Percentiles rank a stretch among this genome's conserved stretches.
phyloP scores from a whole-genome alignment of 164 flowering plant species.

The Euptelea pleiosperma region DNA sequence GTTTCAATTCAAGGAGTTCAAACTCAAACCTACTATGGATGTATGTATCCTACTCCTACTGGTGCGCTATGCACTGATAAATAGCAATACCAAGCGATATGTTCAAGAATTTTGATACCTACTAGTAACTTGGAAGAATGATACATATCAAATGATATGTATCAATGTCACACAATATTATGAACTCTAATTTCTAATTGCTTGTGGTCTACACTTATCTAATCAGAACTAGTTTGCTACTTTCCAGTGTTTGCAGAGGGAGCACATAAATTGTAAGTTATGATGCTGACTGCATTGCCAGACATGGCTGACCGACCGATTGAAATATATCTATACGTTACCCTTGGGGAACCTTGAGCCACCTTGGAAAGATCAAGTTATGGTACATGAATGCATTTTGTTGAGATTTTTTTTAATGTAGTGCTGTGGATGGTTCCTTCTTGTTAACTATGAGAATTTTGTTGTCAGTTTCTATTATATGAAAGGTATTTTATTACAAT shows the following conservation, averaged over 20 bases:
- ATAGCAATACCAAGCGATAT: too few relatives aligned
- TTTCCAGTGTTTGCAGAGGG: constrained; percentile 7
- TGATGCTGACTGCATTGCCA: neutral
- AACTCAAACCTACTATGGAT: too few relatives aligned
- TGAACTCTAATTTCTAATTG: neutral
- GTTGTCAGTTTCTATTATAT: neutral
- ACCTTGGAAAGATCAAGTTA: too few relatives aligned
- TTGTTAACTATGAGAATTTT: neutral
- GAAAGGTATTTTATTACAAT: constrained; percentile 5
- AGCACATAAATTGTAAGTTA: constrained; percentile 6
- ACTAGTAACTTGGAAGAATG: constrained; percentile 3
- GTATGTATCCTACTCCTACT: too few relatives aligned
- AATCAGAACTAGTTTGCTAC: neutral
- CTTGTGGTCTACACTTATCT: neutral
- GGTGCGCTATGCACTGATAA: too few relatives aligned
- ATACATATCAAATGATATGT: neutral
- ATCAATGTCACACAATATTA: neutral
- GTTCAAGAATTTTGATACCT: too few relatives aligned
- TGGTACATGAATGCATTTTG: too few relatives aligned
- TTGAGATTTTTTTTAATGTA: too few relatives aligned
- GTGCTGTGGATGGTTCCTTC: neutral
- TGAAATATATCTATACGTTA: too few relatives aligned
- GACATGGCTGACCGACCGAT: too few relatives aligned
- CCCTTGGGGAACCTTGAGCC: too few relatives aligned
- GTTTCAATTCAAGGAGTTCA: too few relatives aligned